A percentile compares a stretch with the other conserved stretches of the same genome.
Evolutionary conservation across 495 filamentous ascomycete genomes (phyloP).

Genomic region (Podospora pseudoanserina): DNA sequence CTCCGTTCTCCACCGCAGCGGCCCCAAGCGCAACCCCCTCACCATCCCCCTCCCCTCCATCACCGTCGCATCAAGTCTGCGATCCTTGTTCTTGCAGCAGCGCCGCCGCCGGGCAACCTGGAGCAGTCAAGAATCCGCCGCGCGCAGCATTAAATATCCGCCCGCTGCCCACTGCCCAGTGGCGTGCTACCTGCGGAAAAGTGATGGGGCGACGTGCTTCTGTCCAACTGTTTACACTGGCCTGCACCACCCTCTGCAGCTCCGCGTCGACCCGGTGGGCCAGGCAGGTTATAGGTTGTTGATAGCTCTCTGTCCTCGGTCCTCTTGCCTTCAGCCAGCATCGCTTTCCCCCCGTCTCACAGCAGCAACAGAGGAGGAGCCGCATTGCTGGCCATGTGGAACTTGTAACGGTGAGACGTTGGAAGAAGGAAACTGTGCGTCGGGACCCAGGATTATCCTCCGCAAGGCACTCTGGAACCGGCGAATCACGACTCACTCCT

Average conservation of each 20-base stretch:
- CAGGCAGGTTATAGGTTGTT: conserved; percentile 25
- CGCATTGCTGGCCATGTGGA: conserved; percentile 39
- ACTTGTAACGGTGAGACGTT: conserved; percentile 26
- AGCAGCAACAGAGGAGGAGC: conserved; percentile 14
- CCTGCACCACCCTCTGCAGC: conserved; percentile 18
- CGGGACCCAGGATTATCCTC: conserved; percentile 16
- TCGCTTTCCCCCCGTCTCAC: conserved; percentile 6
- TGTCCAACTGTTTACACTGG: conserved; percentile 5
- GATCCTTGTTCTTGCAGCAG: conserved; percentile 36
- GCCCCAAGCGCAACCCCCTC: conserved; percentile 23
- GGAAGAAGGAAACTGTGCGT: conserved; percentile 19
- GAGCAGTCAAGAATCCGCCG: conserved; percentile 7
- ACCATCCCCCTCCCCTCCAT: conserved; percentile 26
- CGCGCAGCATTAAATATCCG: conserved; percentile 26
- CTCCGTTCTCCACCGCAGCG: conserved; percentile 22
- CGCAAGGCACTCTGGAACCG: conserved; percentile 11
- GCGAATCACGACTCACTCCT: conserved; percentile 23
- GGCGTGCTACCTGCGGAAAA: conserved; percentile 20
- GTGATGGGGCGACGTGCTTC: neutral
- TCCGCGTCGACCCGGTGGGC: conserved; percentile 24
- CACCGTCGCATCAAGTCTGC: conserved; percentile 33
- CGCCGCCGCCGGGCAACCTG: conserved; percentile 18
- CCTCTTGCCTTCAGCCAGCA: conserved; percentile 19
- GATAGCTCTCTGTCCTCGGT: conserved; percentile 21
- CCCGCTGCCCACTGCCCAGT: conserved; percentile 15